phyloP scores from a whole-genome alignment of 2,329 filamentous ascomycete genomes.

The Ascochyta rabiei region DNA sequence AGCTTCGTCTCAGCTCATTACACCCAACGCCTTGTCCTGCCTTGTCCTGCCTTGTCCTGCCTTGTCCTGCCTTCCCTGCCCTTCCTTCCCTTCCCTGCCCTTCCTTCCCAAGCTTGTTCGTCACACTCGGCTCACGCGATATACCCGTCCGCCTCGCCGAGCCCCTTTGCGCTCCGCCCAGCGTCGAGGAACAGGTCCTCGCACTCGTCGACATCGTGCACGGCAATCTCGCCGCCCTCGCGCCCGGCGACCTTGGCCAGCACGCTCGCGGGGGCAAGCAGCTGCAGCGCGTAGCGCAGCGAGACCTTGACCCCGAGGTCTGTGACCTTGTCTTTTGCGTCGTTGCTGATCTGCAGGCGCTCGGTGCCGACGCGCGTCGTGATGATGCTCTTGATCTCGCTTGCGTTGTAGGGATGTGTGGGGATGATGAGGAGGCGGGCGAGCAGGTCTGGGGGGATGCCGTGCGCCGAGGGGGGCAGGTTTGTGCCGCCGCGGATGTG shows the following conservation, averaged over 20 bases:
- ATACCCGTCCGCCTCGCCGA: slow-evolving; percentile 39
- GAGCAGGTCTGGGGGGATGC: slow-evolving; percentile 91
- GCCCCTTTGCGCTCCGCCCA: slow-evolving; percentile 51
- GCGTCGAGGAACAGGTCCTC: slow-evolving; percentile 57
- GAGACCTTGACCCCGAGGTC: slow-evolving; percentile 88
- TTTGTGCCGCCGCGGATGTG: slow-evolving; percentile 85
- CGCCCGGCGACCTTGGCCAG: slow-evolving; percentile 73
- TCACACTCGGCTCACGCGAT: slow-evolving; percentile 33
- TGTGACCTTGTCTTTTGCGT: slow-evolving; percentile 84
- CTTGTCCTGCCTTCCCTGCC: background rate
- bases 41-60: too few species aligned
- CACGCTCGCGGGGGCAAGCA: slow-evolving; percentile 89
- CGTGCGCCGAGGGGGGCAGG: slow-evolving; percentile 73
- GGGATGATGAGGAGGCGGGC: slow-evolving; percentile 94
- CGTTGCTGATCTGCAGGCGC: slow-evolving; percentile 76
- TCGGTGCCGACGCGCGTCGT: slow-evolving; percentile 83
- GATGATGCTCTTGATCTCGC: slow-evolving; percentile 93
- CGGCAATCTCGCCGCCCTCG: slow-evolving; percentile 56
- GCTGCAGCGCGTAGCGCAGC: slow-evolving; percentile 88
- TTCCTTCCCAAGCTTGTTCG: too few species aligned
- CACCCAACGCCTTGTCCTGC: too few species aligned
- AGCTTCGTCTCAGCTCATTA: too few species aligned
- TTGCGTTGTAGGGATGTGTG: slow-evolving; percentile 83
- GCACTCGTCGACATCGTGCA: slow-evolving; percentile 62
- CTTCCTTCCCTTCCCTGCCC: background rate